These are phyloP conservation scores for Sporothrix euskadiensis DNA, from an alignment of 2,329 filamentous ascomycete genomes.

Conservation along the genomic window DNA sequence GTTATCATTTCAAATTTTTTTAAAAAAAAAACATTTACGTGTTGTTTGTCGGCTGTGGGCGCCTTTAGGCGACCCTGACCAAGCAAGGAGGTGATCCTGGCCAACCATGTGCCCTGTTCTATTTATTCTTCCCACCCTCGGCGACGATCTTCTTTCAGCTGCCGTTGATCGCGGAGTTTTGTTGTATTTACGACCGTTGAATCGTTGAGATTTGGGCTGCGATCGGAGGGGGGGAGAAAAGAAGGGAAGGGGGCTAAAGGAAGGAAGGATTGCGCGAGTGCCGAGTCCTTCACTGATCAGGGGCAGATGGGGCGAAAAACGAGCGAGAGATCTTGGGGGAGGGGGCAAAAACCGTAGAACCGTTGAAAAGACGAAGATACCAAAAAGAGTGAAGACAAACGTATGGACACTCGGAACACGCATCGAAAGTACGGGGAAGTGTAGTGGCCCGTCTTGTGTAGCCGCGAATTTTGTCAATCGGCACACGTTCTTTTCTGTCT, in stretches of 20 bases:
- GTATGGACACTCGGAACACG: not conserved
- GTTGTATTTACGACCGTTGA: not conserved
- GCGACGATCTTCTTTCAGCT: not conserved
- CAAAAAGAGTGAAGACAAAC: not conserved
- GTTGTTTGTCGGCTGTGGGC: not conserved
- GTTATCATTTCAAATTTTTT: not conserved
- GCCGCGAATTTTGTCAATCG: slow-evolving; percentile 1
- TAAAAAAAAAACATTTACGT: not conserved
- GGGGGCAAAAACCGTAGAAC: not conserved
- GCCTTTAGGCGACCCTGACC: not conserved
- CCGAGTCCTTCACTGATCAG: slow-evolving; percentile 14
- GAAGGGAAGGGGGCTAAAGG: slow-evolving; percentile 8
- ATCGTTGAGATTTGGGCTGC: slow-evolving; percentile 6
- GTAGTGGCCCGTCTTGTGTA: not conserved
- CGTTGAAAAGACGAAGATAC: not conserved
- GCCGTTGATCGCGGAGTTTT: slow-evolving; percentile 1
- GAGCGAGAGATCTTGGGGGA: not conserved
- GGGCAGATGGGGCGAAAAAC: slow-evolving; percentile 10
- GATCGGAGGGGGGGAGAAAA: not conserved
- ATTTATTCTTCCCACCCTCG: not conserved
- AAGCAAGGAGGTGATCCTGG: slow-evolving; percentile 3
- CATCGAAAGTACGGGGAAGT: not conserved
- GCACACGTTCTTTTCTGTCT: not conserved
- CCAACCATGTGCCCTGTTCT: not conserved
- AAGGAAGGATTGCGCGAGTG: slow-evolving; percentile 15